Evolutionary conservation across 352 stramenopile species (phyloP).

Genomic region (Pythium biforme): DNA sequence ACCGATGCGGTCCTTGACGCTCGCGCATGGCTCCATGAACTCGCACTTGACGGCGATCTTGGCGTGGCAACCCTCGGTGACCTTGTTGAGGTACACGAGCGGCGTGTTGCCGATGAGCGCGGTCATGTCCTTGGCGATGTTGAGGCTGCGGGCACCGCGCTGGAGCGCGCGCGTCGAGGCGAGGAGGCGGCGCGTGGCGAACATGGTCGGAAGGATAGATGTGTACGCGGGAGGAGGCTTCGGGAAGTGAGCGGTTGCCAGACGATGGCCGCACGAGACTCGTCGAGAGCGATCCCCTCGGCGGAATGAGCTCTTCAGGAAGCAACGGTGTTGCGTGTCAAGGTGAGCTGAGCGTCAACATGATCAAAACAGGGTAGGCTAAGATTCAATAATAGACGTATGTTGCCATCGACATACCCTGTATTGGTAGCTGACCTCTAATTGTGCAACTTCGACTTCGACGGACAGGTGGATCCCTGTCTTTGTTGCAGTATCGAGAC

Average conservation of each 20-base stretch:
- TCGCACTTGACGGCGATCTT: constrained; percentile 90
- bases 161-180: constrained; percentile 31
- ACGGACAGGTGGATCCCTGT: neutral
- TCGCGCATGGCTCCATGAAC: constrained; percentile 88
- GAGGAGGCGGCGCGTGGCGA: constrained; percentile 33
- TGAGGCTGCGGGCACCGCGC: constrained; percentile 41
- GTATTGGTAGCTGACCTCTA: constrained; percentile 10
- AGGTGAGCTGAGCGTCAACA: neutral
- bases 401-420: too few relatives aligned
- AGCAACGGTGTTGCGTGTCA: neutral
- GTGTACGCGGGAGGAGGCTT: neutral
- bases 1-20: constrained; percentile 86
- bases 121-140: constrained; percentile 94
- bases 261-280: too few relatives aligned
- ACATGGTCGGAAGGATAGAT: constrained; percentile 17
- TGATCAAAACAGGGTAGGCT: constrained; percentile 14
- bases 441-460: constrained; percentile 15
- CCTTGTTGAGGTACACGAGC: constrained; percentile 90
- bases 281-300: neutral
- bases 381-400: too few relatives aligned
- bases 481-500: constrained; percentile 17
- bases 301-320: constrained; percentile 10
- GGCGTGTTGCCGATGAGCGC: constrained; percentile 95
- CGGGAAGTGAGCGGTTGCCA: constrained; percentile 22
- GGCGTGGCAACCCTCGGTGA: constrained; percentile 73